A percentile compares a stretch with the other conserved stretches of the same genome.
Conservation (phyloP, 2,329 filamentous ascomycete genomes). For the Sarocladium kiliense region DNA sequence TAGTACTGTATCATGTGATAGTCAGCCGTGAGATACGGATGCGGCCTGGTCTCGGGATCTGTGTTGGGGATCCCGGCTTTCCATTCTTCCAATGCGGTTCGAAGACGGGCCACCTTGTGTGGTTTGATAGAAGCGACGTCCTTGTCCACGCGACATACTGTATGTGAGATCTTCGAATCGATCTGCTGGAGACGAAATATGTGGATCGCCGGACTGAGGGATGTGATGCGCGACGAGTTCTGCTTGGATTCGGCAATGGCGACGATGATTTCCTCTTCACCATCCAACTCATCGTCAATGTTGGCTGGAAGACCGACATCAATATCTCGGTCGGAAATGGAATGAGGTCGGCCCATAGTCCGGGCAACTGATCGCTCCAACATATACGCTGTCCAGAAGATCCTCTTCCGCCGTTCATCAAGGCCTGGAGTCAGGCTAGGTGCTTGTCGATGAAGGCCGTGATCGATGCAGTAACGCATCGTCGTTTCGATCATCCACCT, state of each 20-base stretch:
- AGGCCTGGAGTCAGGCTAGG: background rate
- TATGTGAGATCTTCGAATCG: conserved; percentile 1
- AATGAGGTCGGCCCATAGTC: conserved; percentile 17
- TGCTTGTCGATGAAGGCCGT: background rate
- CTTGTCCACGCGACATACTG: background rate
- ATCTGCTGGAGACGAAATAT: background rate
- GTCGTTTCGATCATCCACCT: conserved; percentile 4
- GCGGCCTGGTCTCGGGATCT: background rate
- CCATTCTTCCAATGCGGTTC: background rate
- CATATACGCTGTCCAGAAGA: conserved; percentile 10
- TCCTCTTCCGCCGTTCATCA: background rate
- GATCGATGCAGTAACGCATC: background rate
- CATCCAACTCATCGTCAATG: conserved; percentile 20
- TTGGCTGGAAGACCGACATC: conserved; percentile 25
- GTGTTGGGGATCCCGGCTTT: background rate
- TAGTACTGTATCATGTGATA: conserved; percentile 2
- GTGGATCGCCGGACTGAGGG: background rate
- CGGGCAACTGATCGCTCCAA: conserved; percentile 7
- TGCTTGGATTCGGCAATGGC: conserved; percentile 1
- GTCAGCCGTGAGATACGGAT: background rate
- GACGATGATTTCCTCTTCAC: background rate
- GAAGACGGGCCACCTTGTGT: background rate
- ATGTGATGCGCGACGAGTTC: background rate
- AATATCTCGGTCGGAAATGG: conserved; percentile 20
- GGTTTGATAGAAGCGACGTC: background rate